phyloP scores from a whole-genome alignment of 192 early-diverging fungal species.

The Backusella australiensis region DNA sequence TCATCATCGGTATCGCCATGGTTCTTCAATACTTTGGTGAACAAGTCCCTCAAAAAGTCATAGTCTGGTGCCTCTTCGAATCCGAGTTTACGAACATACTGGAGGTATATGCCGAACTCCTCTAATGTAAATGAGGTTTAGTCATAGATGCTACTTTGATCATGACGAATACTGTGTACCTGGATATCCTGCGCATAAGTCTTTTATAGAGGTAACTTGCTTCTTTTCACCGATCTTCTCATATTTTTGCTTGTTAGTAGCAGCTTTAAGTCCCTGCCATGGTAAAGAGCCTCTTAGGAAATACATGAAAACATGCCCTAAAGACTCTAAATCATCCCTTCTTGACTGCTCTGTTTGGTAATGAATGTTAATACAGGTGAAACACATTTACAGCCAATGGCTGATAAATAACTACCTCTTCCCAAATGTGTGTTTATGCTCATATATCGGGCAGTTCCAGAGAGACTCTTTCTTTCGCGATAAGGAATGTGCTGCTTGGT shows the following conservation, averaged over 20 bases:
- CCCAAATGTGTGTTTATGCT: constrained; percentile 98
- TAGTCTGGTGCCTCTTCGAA: constrained; percentile 98
- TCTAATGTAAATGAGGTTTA: constrained; percentile 32
- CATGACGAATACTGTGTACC: constrained; percentile 30
- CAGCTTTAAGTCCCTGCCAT: constrained; percentile 99
- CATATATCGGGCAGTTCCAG: constrained; percentile 98
- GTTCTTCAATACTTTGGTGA: constrained; percentile 73
- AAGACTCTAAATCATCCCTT: constrained; percentile 94
- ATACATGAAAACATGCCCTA: constrained; percentile 99
- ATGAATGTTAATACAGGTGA: too few species aligned
- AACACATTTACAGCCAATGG: neutral
- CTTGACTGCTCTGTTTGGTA: constrained; percentile 83
- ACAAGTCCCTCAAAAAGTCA: constrained; percentile 82
- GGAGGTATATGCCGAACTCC: constrained; percentile 87
- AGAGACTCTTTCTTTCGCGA: constrained; percentile 90
- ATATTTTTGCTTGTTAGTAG: constrained; percentile 99
- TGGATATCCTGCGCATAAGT: constrained; percentile 90
- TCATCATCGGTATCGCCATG: constrained; percentile 81
- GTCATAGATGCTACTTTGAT: neutral
- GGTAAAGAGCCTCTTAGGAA: constrained; percentile 91
- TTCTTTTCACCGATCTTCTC: constrained; percentile 99
- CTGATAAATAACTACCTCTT: constrained; percentile 50
- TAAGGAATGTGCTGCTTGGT: constrained; percentile 98
- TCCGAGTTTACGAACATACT: constrained; percentile 84
- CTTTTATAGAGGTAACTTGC: constrained; percentile 83